These are phyloP conservation scores for Suhomyces panamericanus DNA, from an alignment of 1,139 yeast species.

Conservation along the genomic window DNA sequence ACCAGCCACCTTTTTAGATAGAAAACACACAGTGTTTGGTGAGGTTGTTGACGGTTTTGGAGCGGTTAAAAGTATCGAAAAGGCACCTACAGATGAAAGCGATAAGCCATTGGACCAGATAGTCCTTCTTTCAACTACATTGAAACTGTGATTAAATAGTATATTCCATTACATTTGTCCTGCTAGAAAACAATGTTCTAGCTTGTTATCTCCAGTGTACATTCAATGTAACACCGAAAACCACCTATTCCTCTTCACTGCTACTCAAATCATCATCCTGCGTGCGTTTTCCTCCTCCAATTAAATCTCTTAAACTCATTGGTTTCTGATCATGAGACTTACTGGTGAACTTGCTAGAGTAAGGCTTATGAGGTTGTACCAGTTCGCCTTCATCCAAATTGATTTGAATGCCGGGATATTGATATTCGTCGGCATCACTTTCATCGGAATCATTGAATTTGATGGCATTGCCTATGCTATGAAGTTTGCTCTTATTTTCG, in stretches of 20 bases:
- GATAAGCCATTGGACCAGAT: constrained; percentile 26
- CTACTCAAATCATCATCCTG: constrained; percentile 39
- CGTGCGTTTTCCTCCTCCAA: constrained; percentile 28
- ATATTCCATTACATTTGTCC: no score
- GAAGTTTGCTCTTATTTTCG: constrained; percentile 1
- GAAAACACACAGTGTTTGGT: constrained; percentile 35
- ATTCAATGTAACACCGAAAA: constrained; percentile 1
- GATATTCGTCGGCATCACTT: constrained; percentile 30
- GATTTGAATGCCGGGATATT: constrained; percentile 23
- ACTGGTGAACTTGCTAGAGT: constrained; percentile 3
- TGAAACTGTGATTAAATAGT: constrained; percentile 3
- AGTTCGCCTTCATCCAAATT: constrained; percentile 20
- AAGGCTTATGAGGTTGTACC: neutral
- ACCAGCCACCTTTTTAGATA: constrained; percentile 27
- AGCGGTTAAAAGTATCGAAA: constrained; percentile 27
- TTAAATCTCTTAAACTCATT: constrained; percentile 41
- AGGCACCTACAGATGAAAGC: constrained; percentile 22
- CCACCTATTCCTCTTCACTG: constrained; percentile 38
- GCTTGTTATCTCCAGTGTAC: neutral
- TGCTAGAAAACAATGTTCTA: neutral
- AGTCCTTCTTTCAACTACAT: constrained; percentile 22
- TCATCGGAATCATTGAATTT: constrained; percentile 25
- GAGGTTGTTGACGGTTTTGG: constrained; percentile 31
- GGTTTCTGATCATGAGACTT: constrained; percentile 26
- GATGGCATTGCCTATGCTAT: neutral